Evolutionary conservation across 2,329 filamentous ascomycete genomes (phyloP), one percentile per base, ranked within the genome.

Genomic region (Claviceps humidiphila): DNA sequence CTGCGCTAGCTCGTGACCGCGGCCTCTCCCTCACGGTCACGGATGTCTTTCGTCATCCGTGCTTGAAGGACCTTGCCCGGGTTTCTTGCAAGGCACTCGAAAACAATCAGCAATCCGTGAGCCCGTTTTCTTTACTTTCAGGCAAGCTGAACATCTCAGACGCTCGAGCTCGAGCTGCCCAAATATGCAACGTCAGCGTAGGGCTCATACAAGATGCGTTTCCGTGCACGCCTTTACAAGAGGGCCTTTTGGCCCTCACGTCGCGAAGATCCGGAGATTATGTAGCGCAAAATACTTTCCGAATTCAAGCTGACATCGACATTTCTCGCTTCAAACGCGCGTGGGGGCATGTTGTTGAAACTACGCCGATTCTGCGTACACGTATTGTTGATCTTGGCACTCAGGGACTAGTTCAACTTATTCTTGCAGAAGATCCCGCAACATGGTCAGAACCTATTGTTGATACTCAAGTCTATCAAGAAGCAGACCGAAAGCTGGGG

Each of bases 1-100:
- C 71, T 1, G 65, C 70, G 1, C 60, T 63, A 34, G 68, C 69
- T 4, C 62, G 67, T 50, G 60, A 57, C 1, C 54, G 56, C 4
- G 64, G 61, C 13, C 53, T 74, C 9, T 54, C 61, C 1, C 56
- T 74, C 14, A 71, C 67, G 2, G 71, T 74, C 0, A 65, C 65
- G 14, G 64, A 63, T 44, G 66, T 71, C 38, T 72, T 74, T 51
- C 47, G 38, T 37, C 40, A 53, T 24, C 56, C 57, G 11, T 46
- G 46, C 26, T 47, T 55, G 4, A 22, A 26, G 13, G 42, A 51
- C 16, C 48, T 48, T 20, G 50, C 50, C n/a, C 41, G 9, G 16
- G 44, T 38, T 11, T n/a, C 42, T 47, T 30, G 24, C 38, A 22
- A 30, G 22, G n/a, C 42, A 47, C 20, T 34, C 16, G 45, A n/a